phyloP scores from a whole-genome alignment of 164 flowering plant species.

The Annona squamosa region DNA sequence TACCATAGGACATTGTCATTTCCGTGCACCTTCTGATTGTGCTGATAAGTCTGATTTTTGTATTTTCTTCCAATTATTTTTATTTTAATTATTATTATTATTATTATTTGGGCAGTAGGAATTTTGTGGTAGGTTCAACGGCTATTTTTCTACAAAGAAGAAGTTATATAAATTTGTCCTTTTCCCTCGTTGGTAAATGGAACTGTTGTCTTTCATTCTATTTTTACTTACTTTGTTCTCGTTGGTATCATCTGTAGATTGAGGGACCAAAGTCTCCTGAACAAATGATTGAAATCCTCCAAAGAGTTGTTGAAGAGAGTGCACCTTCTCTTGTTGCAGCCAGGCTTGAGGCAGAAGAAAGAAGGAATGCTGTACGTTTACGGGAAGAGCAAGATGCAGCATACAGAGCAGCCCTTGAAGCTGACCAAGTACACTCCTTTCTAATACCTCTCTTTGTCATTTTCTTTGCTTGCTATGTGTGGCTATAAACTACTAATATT shows the following conservation, averaged over 20 bases:
- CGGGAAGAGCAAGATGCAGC: constrained; percentile 99
- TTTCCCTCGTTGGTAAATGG: too few species aligned
- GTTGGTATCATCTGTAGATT: constrained; percentile 36
- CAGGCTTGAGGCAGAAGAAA: constrained; percentile 91
- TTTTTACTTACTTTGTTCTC: background rate
- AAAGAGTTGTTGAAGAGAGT: constrained; percentile 89
- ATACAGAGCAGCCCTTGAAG: constrained; percentile 91
- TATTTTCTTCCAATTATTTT: background rate
- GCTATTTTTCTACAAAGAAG: too few species aligned
- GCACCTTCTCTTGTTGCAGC: constrained; percentile 77
- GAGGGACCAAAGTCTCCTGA: constrained; percentile 92
- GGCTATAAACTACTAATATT: background rate
- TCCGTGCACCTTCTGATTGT: too few species aligned
- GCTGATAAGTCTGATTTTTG: too few species aligned
- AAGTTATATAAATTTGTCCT: too few species aligned
- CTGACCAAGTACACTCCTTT: constrained; percentile 71
- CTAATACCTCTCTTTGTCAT: background rate
- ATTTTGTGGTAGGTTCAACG: background rate
- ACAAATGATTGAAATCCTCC: constrained; percentile 62
- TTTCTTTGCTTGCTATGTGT: background rate
- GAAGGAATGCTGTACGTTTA: constrained; percentile 65
- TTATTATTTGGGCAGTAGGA: background rate
- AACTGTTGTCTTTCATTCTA: background rate
- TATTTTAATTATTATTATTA: background rate
- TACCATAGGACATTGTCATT: too few species aligned